These are phyloP conservation scores for Graphiopsis chlorocephala DNA, from an alignment of 2,329 filamentous ascomycete genomes.

Conservation along the genomic window DNA sequence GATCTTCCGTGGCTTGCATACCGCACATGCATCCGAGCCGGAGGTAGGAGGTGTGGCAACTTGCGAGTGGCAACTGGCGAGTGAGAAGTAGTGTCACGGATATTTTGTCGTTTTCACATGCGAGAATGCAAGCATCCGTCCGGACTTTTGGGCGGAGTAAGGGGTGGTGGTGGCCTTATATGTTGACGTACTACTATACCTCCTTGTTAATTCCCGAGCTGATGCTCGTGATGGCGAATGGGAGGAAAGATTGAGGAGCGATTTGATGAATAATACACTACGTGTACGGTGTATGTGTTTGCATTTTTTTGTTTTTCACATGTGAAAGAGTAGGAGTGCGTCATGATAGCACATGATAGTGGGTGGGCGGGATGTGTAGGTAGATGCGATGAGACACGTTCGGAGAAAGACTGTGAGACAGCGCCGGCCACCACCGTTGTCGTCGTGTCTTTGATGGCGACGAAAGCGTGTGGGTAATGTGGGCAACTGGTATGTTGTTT, in stretches of 20 bases:
- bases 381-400: conserved; percentile 3
- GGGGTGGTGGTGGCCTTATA: not conserved
- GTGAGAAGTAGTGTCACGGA: not conserved
- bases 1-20: not conserved
- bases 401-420: not conserved
- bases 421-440: not conserved
- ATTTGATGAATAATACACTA: not conserved
- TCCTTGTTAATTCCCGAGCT: not conserved
- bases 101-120: not conserved
- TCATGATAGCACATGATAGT: not conserved
- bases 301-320: no score
- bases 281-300: no score
- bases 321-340: not conserved
- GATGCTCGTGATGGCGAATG: no score
- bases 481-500: not conserved
- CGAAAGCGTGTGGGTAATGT: no score
- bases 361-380: not conserved
- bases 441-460: not conserved
- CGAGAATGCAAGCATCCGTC: not conserved
- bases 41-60: not conserved
- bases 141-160: not conserved
- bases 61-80: no score
- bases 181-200: not conserved
- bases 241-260: no score
- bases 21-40: no score